Base-by-base conservation (phyloP, 73 alveolate species). In the Durusdinium trenchii region DNA sequence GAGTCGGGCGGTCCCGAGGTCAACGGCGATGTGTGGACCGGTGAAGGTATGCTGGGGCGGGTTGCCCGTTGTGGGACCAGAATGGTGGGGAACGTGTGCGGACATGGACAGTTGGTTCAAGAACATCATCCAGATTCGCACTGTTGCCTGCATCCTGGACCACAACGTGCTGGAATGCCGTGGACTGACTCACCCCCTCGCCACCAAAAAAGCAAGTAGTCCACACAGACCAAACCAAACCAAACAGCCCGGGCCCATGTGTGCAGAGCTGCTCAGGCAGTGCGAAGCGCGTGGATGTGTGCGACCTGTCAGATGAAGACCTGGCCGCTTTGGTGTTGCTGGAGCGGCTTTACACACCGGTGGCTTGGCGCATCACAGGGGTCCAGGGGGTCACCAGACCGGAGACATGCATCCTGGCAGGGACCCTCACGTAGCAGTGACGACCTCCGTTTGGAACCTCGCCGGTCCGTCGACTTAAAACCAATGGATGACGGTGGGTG, bases 241-340 rank as follows among this genome's bases (percentile, higher is more conserved):
- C 18, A 2, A 60, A 32, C 73, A 23, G n/a, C 18, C n/a, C 73
- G 30, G 73, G 73, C 30, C 18, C n/a, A 23, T 60, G 73, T 60
- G 1, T 60, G n/a, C 18, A 60, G 73, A 1, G 73, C 30, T 23
- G 73, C 52, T 10, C 47, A 81, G 91, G 91, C 91, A 3, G 36
- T 4, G 3, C 91, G 91, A 48, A 4, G 69, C 91, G 91, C 69
- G 91, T 81, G 23, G 91, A 81, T 81, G 12, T 47, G 1, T 81
- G 91, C 71, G 48, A 26, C 12, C 71, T 67, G 10, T 81, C 91
- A 5, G 62, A 26, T 35, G 91, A 28, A 35, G 91, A 81, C 50
- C 67, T 45, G 6, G 45, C 50, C 3, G 91, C 91, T 16, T 45
- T 81, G 91, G 91, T 50, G 43, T 46, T 32, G 91, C 91, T 81